Evolutionary conservation across 1,284 basidiomycete species (phyloP), one percentile per base, ranked within the genome.

Genomic region (Omphalotus olearius): DNA sequence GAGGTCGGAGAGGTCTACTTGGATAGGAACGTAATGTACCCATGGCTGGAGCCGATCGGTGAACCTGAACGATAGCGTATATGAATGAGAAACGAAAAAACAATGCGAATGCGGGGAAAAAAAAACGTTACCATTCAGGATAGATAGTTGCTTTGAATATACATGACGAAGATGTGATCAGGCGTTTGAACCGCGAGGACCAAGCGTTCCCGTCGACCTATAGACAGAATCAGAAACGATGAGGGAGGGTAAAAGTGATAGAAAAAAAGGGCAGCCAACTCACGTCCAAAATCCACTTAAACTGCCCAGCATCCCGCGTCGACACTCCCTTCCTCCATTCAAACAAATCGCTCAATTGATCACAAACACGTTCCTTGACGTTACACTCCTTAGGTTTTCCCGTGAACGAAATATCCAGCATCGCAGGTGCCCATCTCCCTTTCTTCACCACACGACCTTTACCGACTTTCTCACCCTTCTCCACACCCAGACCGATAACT

Each of bases 191-290:
- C 1, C 85, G 75, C 28, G 80, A 75, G 7, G 79, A 83, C 84
- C 85, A 87, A 1, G 80, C 84, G 57, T 88, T 84, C 2, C 85
- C 85, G 57, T 87, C 82, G 4, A 79, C 64, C 76, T 78, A 54
- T 10, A 18, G 35, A 11, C 20, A 42, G 47, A 46, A 18, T 13
- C 17, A 17, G 2, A 4, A 17, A 13, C 16, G 35, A n/a, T 5
- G 23, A 23, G 26, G 30, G 70, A 74, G 11, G 23, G 14, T 6
- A 23, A 44, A 17, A 20, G 25, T 4, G 23, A 4, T 25, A 6
- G n/a, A n/a, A n/a, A n/a, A n/a, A n/a, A n/a, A n/a, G n/a, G n/a
- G n/a, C n/a, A n/a, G n/a, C n/a, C n/a, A n/a, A 60, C 30, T 9
- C 45, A 82, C 76, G 58, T 83, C 82, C 25, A 84, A 54, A 42